Evolutionary conservation across 2,329 filamentous ascomycete species (phyloP), one percentile per base, ranked within the genome.

Genomic region (Basipetospora chlamydospora): DNA sequence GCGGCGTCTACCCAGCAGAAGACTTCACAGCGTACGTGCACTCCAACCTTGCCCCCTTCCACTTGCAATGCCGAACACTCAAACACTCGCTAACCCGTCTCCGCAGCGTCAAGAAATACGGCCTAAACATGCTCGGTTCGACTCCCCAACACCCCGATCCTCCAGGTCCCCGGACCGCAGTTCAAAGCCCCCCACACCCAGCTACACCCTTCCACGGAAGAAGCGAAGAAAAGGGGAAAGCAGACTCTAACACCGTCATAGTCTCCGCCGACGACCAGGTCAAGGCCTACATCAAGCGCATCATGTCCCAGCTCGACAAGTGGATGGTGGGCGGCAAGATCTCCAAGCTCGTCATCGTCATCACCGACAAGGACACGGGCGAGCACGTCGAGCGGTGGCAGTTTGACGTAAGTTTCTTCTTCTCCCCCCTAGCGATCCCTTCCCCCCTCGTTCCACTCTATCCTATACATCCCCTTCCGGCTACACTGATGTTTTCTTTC

Each of bases 251-350:
- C 28, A 15, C 21, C n/a, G 21, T 9, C 13, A 40, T 53, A 77
- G 87, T 96, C 35, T 92, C 88, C 22, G 76, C 86, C 44, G 90
- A 98, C 56, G 90, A 96, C 64, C 88, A 98, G 62, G 90, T 98
- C 54, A 93, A 94, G 60, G 85, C 87, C 22, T 98, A 98, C 62
- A 93, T 98, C 67, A 95, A 94, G 60, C 94, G 92, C 62, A 96
- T 98, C 63, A 98, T 95, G 87, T 79, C 78, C 20, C 90, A 98
- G 60, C 74, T 98, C 40, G 88, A 92, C 63, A 85, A 84, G 55
- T 98, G 90, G 90, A 96, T 96, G 86, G 70, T 86, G 37, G 83
- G 81, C 49, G 85, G 87, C 55, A 96, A 98, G 61, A 95, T 98
- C 54, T 92, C 84, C 36, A 95, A 93, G 59, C 75, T 98, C 10